Evolutionary conservation across 2,329 filamentous ascomycete species (phyloP).

Genomic region (Emmonsiellopsis sp.): DNA sequence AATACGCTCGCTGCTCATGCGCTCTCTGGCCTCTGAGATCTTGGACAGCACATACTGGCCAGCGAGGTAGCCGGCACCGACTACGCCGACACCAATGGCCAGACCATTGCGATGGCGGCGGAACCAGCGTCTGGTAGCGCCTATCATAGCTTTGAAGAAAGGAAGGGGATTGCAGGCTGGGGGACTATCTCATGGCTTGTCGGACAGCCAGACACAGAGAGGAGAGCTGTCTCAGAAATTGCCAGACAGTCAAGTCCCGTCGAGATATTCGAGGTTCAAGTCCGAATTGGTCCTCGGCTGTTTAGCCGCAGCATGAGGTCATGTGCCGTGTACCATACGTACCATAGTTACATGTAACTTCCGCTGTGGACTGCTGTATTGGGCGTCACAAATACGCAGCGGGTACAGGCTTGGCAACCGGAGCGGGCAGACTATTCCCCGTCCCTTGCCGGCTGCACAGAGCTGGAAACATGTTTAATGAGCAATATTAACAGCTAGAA

Average conservation of each 20-base stretch:
- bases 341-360: too few relatives aligned
- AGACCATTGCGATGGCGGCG: conserved; percentile 84
- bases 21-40: conserved; percentile 86
- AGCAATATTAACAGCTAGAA: too few relatives aligned
- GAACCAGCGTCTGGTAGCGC: conserved; percentile 79
- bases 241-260: too few relatives aligned
- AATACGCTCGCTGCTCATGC: conserved; percentile 92
- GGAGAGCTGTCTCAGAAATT: too few relatives aligned
- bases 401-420: too few relatives aligned
- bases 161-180: not conserved
- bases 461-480: too few relatives aligned
- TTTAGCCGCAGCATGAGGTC: not conserved
- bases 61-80: conserved; percentile 84
- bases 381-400: too few relatives aligned
- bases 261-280: not conserved
- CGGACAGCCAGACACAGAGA: too few relatives aligned
- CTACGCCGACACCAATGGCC: conserved; percentile 75
- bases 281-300: not conserved
- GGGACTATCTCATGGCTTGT: not conserved
- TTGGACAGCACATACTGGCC: conserved; percentile 89
- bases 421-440: too few relatives aligned
- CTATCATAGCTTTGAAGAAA: conserved; percentile 44
- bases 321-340: too few relatives aligned
- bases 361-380: too few relatives aligned
- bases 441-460: too few relatives aligned